Conservation (phyloP, 345 rosid species). For the Aquilaria yunnanensis region DNA sequence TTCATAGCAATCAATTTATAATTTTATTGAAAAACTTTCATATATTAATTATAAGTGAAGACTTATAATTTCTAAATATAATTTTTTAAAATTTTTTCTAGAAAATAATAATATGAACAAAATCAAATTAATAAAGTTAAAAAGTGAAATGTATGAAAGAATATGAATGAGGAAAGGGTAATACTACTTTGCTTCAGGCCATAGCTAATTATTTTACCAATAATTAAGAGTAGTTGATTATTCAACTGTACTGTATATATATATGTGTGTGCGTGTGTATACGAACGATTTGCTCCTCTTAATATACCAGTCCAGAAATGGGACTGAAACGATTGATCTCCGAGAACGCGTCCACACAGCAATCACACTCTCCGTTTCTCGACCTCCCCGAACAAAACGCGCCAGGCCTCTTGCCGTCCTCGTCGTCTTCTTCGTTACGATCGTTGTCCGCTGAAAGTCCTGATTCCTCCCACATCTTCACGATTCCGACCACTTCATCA, state of each 20-base stretch:
- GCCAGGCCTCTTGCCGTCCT: conserved; percentile 15
- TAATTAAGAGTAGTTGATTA: too few relatives aligned
- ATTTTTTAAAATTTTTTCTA: too few relatives aligned
- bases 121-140: too few relatives aligned
- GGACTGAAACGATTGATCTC: conserved; percentile 50
- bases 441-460: conserved; percentile 58
- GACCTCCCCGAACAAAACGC: too few relatives aligned
- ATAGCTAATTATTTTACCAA: too few relatives aligned
- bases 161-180: too few relatives aligned
- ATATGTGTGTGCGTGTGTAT: too few relatives aligned
- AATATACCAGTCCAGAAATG: conserved; percentile 25
- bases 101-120: too few relatives aligned
- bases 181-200: too few relatives aligned
- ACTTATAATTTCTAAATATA: neutral
- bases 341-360: conserved; percentile 40
- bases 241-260: too few relatives aligned
- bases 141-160: too few relatives aligned
- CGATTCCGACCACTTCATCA: conserved; percentile 25
- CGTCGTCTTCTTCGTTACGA: conserved; percentile 71
- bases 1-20: neutral
- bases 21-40: neutral
- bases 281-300: too few relatives aligned
- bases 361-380: conserved; percentile 19
- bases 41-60: conserved; percentile 30
- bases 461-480: conserved; percentile 47